A percentile compares a stretch with the other conserved stretches of the same genome.
These are phyloP conservation scores for Coemansia sp. DNA, from an alignment of 192 early-diverging fungal genomes.

Conservation along the genomic window DNA sequence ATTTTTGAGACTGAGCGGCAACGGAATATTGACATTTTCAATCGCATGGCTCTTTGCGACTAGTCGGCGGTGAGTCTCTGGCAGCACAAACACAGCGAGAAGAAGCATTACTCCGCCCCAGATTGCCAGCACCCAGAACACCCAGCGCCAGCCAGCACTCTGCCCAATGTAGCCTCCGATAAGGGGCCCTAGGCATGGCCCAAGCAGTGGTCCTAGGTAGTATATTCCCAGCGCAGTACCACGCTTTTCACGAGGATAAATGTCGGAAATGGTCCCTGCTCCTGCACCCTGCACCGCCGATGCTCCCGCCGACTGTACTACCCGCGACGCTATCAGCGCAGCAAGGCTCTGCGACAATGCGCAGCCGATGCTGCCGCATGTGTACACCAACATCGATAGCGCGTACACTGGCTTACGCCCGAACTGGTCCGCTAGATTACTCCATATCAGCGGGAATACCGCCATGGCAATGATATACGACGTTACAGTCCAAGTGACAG, in stretches of 20 bases:
- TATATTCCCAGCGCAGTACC: slow-evolving; percentile 58
- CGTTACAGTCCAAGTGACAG: slow-evolving; percentile 49
- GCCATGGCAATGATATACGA: slow-evolving; percentile 53
- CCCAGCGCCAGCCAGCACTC: slow-evolving; percentile 55
- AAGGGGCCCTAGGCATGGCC: slow-evolving; percentile 55
- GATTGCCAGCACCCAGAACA: slow-evolving; percentile 61
- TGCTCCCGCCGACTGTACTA: slow-evolving; percentile 52
- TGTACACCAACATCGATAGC: slow-evolving; percentile 44
- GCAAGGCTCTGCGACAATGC: slow-evolving; percentile 37
- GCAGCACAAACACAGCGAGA: slow-evolving; percentile 54
- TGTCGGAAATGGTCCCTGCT: slow-evolving; percentile 56
- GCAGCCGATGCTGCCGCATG: slow-evolving; percentile 50
- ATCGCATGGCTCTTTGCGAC: slow-evolving; percentile 33
- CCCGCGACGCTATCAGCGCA: slow-evolving; percentile 47
- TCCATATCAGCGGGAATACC: slow-evolving; percentile 57
- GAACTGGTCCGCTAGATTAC: slow-evolving; percentile 52
- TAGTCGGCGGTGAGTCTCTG: slow-evolving; percentile 57
- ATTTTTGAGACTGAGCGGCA: slow-evolving; percentile 8
- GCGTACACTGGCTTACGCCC: slow-evolving; percentile 54
- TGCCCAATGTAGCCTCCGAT: slow-evolving; percentile 58
- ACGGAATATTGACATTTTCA: slow-evolving; percentile 40
- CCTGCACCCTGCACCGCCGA: slow-evolving; percentile 53
- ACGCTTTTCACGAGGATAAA: slow-evolving; percentile 54
- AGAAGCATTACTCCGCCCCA: slow-evolving; percentile 54
- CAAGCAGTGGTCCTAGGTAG: slow-evolving; percentile 53